A percentile compares a stretch with the other conserved stretches of the same genome.
Evolutionary conservation across 2,329 filamentous ascomycete species (phyloP).

Genomic region (Claviceps sp.): DNA sequence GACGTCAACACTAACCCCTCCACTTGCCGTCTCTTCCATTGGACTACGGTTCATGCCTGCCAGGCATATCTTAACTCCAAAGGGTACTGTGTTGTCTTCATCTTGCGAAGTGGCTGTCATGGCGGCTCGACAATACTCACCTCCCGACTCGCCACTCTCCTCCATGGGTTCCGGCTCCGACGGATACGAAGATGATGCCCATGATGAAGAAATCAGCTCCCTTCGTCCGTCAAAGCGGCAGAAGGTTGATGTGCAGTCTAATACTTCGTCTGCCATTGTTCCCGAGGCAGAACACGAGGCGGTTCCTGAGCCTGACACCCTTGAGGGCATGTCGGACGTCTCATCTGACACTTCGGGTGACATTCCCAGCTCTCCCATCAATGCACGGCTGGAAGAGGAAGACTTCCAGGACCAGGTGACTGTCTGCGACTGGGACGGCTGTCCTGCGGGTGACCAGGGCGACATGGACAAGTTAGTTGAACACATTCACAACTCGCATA

Average conservation of each 20-base stretch:
- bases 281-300: constrained; percentile 30
- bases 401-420: constrained; percentile 68
- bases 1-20: background rate
- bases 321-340: constrained; percentile 54
- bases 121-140: constrained; percentile 24
- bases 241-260: constrained; percentile 30
- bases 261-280: constrained; percentile 30
- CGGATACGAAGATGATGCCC: constrained; percentile 31
- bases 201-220: constrained; percentile 26
- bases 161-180: constrained; percentile 31
- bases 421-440: constrained; percentile 66
- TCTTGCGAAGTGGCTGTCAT: constrained; percentile 15
- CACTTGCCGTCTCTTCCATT: background rate
- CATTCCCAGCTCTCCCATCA: constrained; percentile 56
- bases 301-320: constrained; percentile 35
- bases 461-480: constrained; percentile 75
- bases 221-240: constrained; percentile 33
- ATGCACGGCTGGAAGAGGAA: constrained; percentile 58
- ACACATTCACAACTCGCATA: constrained; percentile 86
- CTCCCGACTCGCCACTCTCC: constrained; percentile 33
- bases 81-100: background rate
- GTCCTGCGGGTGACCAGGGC: constrained; percentile 53
- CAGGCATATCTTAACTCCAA: background rate
- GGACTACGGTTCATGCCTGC: background rate
- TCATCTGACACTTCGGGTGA: constrained; percentile 86